phyloP scores from a whole-genome alignment of 257 asterid genomes.

The Cruciata laevipes region DNA sequence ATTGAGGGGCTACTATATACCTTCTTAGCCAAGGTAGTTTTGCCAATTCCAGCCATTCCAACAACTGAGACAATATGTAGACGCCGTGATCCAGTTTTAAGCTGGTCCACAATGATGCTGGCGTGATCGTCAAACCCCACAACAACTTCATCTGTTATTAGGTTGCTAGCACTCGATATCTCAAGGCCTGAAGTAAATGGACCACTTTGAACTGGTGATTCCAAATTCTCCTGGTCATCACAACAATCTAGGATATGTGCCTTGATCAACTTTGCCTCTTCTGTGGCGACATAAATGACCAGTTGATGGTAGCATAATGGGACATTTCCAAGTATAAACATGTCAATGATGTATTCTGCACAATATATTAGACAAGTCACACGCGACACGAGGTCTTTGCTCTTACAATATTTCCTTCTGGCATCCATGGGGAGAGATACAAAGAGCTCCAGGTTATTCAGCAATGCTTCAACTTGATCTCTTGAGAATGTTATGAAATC shows the following conservation, averaged over 20 bases:
- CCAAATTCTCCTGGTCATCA: background rate
- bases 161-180: background rate
- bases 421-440: background rate
- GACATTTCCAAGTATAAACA: background rate
- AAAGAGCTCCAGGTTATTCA: background rate
- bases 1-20: background rate
- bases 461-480: background rate
- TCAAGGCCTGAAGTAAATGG: too few species aligned
- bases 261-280: background rate
- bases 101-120: background rate
- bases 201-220: background rate
- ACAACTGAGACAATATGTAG: background rate
- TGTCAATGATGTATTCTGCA: conserved; percentile 9
- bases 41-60: conserved; percentile 20
- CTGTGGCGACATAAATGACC: background rate
- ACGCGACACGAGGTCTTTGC: background rate
- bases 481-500: background rate
- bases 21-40: background rate
- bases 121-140: background rate
- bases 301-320: conserved; percentile 1
- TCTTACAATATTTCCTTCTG: background rate
- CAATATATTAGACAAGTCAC: conserved; percentile 1
- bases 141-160: background rate
- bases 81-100: background rate
- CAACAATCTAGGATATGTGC: background rate